These are phyloP conservation scores for Apium graveolens DNA, from an alignment of 129 eudicot genomes.

Conservation along the genomic window DNA sequence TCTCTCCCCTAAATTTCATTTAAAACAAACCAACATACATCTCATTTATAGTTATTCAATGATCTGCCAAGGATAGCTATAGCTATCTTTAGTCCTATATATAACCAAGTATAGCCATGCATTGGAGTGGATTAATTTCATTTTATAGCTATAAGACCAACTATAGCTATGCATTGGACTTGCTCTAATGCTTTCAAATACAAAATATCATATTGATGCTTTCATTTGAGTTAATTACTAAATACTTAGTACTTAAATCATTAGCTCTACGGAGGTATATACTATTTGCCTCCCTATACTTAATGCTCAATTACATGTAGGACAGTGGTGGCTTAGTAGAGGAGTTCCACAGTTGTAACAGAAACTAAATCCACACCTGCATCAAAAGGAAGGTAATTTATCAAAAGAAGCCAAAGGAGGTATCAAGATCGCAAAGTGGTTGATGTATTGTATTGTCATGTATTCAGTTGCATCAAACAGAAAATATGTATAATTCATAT, in stretches of 20 bases:
- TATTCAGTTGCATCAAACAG: not conserved
- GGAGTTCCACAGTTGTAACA: slow-evolving; percentile 20
- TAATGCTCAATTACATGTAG: slow-evolving; percentile 15
- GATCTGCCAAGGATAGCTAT: too few relatives aligned
- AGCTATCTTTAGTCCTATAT: too few relatives aligned
- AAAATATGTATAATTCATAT: not conserved
- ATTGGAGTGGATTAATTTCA: too few relatives aligned
- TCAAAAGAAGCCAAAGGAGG: not conserved
- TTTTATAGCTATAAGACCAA: too few relatives aligned
- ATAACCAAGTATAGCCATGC: too few relatives aligned
- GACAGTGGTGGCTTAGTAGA: slow-evolving; percentile 17
- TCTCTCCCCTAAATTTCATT: too few relatives aligned
- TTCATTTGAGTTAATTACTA: not conserved
- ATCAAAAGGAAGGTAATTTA: not conserved
- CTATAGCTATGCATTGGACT: too few relatives aligned
- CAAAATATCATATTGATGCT: not conserved
- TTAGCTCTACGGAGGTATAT: not conserved
- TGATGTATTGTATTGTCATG: not conserved
- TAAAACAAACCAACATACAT: too few relatives aligned
- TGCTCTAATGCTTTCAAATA: not conserved
- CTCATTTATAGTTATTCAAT: too few relatives aligned
- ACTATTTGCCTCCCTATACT: not conserved
- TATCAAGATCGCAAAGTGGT: not conserved
- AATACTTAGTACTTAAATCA: not conserved
- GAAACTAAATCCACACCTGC: slow-evolving; percentile 11